Evolutionary conservation across 1,139 yeast genomes (phyloP), one percentile per base, ranked within the genome.

Genomic region (Suhomyces taliae): DNA sequence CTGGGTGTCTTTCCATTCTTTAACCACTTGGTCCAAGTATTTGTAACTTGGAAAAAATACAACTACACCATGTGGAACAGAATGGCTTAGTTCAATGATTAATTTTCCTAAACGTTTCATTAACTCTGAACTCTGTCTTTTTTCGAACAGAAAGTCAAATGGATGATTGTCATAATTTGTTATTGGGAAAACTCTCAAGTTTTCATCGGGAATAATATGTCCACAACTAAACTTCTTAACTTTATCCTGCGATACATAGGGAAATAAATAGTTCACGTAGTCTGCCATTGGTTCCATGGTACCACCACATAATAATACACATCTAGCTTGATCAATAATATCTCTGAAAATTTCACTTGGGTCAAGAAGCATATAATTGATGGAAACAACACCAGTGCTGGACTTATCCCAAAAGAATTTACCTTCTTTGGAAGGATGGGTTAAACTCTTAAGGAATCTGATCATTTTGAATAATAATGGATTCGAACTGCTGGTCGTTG

Each of bases 251-350:
- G 70, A 54, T 2, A 75, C 58, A 40, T 79, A 77, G 0, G 97
- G 96, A 45, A 90, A 82, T 36, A 91, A 67, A 52, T 78, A 80
- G 29, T 81, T 74, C 8, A 76, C 66, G 58, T 85, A 87, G 54
- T 91, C 97, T 12, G 74, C 64, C 48, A 85, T 74, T 0, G 99
- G 99, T 60, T 90, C 95, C 97, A 91, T 90, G 0, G 99, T 91
- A 14, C 99, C 99, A 34, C 99, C 99, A 9, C 97, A 95, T 6
- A 91, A 64, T 3, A 91, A 72, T 0, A 91, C 85, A 61, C 95
- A 86, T 53, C 76, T 78, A 0, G 91, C 78, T 33, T 83, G 78
- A 7, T 81, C 80, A 0, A 89, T 81, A 2, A 91, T 72, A 10
- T 83, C 85, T 49, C 75, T 74, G 60, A 91, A 90, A 2, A 82